Base-by-base conservation (phyloP, 169 alveolate species). In the Plasmodium gonderi region DNA sequence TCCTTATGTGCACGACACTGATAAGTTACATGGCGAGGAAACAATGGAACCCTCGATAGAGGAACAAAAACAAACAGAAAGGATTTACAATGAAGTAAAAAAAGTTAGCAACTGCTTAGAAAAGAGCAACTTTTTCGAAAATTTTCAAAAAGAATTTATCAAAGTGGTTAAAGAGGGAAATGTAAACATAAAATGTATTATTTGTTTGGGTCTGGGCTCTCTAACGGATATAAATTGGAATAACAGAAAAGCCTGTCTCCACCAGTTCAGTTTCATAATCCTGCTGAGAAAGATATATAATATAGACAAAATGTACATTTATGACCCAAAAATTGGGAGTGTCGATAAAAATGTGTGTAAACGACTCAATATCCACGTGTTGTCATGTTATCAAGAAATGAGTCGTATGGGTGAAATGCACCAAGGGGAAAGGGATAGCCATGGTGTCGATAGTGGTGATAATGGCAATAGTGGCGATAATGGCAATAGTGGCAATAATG, bases 171-270 rank as follows among this genome's bases (percentile, higher is more conserved):
- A 74, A 54, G 23, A 85, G 6, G 72, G 36, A 8, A 75, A 47
- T 5, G 47, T 44, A 11, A 9, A 67, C 9, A 78, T 78, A 78
- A 33, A 17, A 68, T 51, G 42, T 7, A 47, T 36, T 17, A 82
- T 85, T 44, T 85, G 89, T 29, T 77, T 85, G 65, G 92, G 92
- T 33, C 45, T 85, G 7, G 92, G 92, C 12, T 74, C 92, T 17
- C 67, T 85, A 74, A 65, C 12, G 29, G 87, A 75, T 17, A 40
- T 64, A n/a, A 75, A 85, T 38, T 26, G 60, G 23, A 85, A 75
- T 65, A 75, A 36, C 44, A 85, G 78, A 54, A 72, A 23, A 17
- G 60, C 92, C 33, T 74, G 89, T 38, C 40, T 85, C n/a, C 67
- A 85, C 42, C 92, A 85, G 45, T 29, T 85, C n/a, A 9, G 72